A percentile compares a stretch with the other conserved stretches of the same genome.
Conservation (phyloP, 495 filamentous ascomycete genomes). For the Neurospora hispaniola region DNA sequence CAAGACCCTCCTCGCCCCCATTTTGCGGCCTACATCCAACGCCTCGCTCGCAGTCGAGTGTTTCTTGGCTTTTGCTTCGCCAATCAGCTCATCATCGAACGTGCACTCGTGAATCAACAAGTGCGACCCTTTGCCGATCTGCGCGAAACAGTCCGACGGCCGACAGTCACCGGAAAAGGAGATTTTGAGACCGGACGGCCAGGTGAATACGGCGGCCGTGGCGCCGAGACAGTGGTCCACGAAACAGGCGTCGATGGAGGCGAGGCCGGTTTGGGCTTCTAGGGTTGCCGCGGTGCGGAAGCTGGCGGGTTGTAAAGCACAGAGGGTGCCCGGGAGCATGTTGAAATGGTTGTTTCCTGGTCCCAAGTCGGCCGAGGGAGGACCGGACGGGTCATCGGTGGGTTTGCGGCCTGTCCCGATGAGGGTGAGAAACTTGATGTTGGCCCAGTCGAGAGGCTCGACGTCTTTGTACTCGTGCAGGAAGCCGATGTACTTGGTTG, state of each 20-base stretch:
- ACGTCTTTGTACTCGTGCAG: constrained; percentile 66
- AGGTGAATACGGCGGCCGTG: constrained; percentile 65
- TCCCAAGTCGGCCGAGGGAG: background rate
- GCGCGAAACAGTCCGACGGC: constrained; percentile 56
- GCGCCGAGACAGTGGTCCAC: constrained; percentile 76
- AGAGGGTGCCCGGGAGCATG: background rate
- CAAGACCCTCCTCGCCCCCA: constrained; percentile 65
- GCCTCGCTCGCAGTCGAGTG: constrained; percentile 83
- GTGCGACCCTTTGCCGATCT: constrained; percentile 62
- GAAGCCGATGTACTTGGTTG: constrained; percentile 53
- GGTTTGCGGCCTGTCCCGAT: constrained; percentile 5
- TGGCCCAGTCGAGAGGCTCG: constrained; percentile 57
- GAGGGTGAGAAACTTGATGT: constrained; percentile 31
- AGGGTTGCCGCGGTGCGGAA: background rate
- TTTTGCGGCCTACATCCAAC: constrained; percentile 59
- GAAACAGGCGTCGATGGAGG: constrained; percentile 43
- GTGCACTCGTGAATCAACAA: constrained; percentile 92
- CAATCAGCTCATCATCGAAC: constrained; percentile 72
- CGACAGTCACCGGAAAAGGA: constrained; percentile 91
- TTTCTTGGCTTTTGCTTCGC: constrained; percentile 77
- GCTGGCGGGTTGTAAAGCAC: constrained; percentile 3
- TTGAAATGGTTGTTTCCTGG: background rate
- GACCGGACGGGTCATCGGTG: background rate
- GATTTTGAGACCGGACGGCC: constrained; percentile 68
- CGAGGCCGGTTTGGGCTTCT: constrained; percentile 26